Conservation (phyloP, 2,329 filamentous ascomycete genomes). For the Lasiodiplodia hormozganensis region DNA sequence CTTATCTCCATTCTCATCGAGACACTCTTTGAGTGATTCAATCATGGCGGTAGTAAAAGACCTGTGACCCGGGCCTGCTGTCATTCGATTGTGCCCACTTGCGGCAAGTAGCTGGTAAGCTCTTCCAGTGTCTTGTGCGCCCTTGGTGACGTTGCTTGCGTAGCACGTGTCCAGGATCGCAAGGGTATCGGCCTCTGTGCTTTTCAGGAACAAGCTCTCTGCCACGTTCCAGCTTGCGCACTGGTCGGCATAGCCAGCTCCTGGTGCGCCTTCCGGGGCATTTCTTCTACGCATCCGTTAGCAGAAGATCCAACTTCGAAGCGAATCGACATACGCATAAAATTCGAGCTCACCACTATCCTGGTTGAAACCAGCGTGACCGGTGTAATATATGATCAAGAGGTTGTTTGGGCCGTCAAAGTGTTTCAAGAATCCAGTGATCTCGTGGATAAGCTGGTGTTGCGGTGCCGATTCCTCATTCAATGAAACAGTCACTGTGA, state of each 20-base stretch:
- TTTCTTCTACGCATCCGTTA: constrained; percentile 40
- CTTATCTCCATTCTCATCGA: constrained; percentile 31
- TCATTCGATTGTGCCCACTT: constrained; percentile 39
- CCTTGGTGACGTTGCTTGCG: constrained; percentile 44
- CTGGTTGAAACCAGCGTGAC: constrained; percentile 41
- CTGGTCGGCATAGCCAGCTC: background rate
- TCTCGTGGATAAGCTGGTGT: constrained; percentile 41
- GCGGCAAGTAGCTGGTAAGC: constrained; percentile 45
- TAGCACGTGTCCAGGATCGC: constrained; percentile 50
- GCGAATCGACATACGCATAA: constrained; percentile 35
- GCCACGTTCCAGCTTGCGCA: background rate
- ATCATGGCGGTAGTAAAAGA: constrained; percentile 47
- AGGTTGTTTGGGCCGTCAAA: constrained; percentile 39
- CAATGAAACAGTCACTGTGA: constrained; percentile 42
- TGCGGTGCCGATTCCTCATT: constrained; percentile 42
- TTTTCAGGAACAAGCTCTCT: constrained; percentile 35
- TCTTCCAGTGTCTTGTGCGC: constrained; percentile 35
- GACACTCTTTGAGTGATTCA: constrained; percentile 38
- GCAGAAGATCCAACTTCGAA: background rate
- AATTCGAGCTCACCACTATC: constrained; percentile 33
- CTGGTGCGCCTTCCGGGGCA: constrained; percentile 37
- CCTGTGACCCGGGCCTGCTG: constrained; percentile 38
- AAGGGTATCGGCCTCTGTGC: constrained; percentile 44
- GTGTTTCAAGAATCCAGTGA: constrained; percentile 39
- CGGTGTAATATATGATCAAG: constrained; percentile 50